Evolutionary conservation across 345 rosid genomes (phyloP).

Genomic region (Moricandia arvensis): DNA sequence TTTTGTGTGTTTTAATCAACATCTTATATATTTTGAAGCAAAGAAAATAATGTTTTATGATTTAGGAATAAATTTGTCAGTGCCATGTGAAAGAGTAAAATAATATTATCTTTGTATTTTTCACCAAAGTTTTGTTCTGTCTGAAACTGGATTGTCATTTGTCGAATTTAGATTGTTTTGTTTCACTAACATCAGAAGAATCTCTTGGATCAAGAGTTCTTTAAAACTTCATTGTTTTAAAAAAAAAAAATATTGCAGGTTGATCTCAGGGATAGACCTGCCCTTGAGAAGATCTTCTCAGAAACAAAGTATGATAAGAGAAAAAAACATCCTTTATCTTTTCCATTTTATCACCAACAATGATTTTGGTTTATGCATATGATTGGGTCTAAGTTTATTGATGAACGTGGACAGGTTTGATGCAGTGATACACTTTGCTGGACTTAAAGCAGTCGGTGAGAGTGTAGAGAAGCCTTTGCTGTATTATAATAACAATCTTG

Average conservation of each 20-base stretch:
- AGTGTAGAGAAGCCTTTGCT: constrained; percentile 80
- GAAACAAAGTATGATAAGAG: constrained; percentile 50
- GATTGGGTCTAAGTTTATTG: background rate
- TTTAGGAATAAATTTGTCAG: background rate
- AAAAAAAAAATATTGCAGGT: too few relatives aligned
- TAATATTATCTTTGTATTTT: background rate
- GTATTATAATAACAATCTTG: constrained; percentile 72
- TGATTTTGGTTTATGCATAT: constrained; percentile 4
- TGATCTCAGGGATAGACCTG: constrained; percentile 78
- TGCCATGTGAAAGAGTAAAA: constrained; percentile 6
- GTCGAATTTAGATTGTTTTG: background rate
- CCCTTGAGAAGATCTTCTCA: constrained; percentile 66
- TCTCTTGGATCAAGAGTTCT: background rate
- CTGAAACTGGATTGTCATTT: background rate
- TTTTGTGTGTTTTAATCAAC: background rate
- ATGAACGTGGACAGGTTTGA: constrained; percentile 58
- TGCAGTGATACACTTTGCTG: constrained; percentile 94
- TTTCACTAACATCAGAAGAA: background rate
- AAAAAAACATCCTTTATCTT: background rate
- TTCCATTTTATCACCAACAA: background rate
- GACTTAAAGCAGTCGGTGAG: constrained; percentile 93
- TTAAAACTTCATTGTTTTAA: background rate
- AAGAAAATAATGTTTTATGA: background rate
- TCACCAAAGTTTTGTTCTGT: background rate
- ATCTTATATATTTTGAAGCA: background rate